Percentiles rank a stretch among this genome's conserved stretches.
Conservation (phyloP, 139 green algal species). For the Gonium pectorale region DNA sequence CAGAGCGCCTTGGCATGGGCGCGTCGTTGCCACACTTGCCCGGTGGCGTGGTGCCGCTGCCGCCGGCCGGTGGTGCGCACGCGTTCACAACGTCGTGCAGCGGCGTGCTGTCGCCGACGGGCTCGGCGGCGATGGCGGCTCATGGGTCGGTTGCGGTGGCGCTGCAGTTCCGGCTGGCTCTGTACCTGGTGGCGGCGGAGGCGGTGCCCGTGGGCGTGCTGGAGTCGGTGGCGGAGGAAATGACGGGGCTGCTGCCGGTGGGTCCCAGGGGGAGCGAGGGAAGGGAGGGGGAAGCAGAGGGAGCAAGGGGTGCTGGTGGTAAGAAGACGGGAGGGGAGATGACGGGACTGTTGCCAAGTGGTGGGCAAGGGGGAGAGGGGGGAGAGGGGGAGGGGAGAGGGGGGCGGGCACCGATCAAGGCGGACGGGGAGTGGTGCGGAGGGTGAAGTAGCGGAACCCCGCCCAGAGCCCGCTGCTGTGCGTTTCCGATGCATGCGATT, state of each 20-base stretch:
- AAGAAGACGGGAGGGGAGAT: too few relatives aligned
- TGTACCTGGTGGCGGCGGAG: conserved; percentile 26
- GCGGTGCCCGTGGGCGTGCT: conserved; percentile 2
- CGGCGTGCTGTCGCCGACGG: not conserved
- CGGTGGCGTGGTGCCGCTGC: not conserved
- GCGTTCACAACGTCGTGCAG: not conserved
- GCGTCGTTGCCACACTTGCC: not conserved
- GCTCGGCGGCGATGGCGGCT: not conserved
- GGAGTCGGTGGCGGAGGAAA: conserved; percentile 32
- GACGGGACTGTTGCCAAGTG: too few relatives aligned
- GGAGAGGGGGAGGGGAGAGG: not conserved
- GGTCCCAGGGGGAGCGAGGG: not conserved
- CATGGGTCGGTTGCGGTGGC: too few relatives aligned
- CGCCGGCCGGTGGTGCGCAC: too few relatives aligned
- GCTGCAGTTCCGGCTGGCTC: conserved; percentile 13
- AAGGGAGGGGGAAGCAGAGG: not conserved
- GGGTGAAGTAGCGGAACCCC: too few relatives aligned
- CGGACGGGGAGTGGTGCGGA: too few relatives aligned
- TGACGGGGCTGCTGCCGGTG: conserved; percentile 27
- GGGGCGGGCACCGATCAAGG: too few relatives aligned
- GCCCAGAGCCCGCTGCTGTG: too few relatives aligned
- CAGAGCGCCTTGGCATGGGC: not conserved
- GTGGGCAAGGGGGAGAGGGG: not conserved
- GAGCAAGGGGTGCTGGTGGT: too few relatives aligned
- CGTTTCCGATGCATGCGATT: too few relatives aligned